Evolutionary conservation across 1,284 basidiomycete species (phyloP), one percentile per base, ranked within the genome.

Genomic region (Ceratobasidium sp.): DNA sequence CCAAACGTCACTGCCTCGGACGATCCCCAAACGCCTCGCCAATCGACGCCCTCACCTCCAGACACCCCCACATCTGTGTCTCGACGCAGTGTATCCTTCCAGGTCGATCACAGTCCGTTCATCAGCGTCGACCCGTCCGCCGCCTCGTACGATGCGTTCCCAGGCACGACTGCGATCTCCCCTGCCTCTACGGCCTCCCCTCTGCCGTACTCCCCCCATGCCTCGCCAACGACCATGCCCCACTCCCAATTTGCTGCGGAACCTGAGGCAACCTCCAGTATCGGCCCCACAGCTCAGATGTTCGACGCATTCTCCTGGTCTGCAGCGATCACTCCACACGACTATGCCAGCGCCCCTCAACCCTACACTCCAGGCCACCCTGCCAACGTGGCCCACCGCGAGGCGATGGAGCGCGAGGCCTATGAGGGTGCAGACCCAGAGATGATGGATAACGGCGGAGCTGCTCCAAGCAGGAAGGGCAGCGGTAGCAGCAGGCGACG

Each of bases 361-460:
- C 67, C 67, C 54, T 71, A 71, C 22, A 71, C 67, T 44, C 66
- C 67, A 8, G 67, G 67, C 54, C 67, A 71, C n/a, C 67, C 67
- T 14, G 67, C 67, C 67, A 71, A 71, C 31, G 67, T 71, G 17
- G 67, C 67, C 2, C 67, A 71, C 44, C 67, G 67, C 11, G 67
- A 71, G 29, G 67, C 67, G 22, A 71, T 71, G 67, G 67, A 71
- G 54, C 67, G 67, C 4, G 53, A 71, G 67, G 44, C 48, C 15
- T 71, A 71, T 44, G 67, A 71, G 19, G 67, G 67, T 19, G 67
- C 67, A 54, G 67, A 71, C 48, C 67, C 67, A 6, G 67, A 71
- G 19, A 56, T 54, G 27, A 17, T 60, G 27, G 67, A 60, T 1
- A 41, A 33, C 36, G 54, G 44, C 22, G 41, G 24, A 7, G 14